A percentile compares a stretch with the other conserved stretches of the same genome.
Conservation (phyloP, 2,329 filamentous ascomycete genomes). For the Botrytis paeoniae region DNA sequence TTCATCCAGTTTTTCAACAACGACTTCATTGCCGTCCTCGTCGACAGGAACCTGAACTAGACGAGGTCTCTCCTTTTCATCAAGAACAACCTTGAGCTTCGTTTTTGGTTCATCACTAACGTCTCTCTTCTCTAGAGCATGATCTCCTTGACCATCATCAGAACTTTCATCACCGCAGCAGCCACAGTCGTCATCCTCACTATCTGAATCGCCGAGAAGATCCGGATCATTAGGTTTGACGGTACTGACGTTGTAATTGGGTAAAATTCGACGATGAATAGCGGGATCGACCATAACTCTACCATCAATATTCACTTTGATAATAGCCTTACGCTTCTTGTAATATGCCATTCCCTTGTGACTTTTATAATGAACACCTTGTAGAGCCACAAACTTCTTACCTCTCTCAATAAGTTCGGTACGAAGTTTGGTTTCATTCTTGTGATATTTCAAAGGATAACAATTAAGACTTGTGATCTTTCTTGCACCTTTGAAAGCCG, state of each 20-base stretch:
- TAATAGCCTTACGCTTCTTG: slow-evolving; percentile 71
- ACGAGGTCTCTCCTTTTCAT: slow-evolving; percentile 50
- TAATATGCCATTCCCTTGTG: slow-evolving; percentile 82
- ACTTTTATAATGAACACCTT: slow-evolving; percentile 77
- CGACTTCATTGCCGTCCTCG: slow-evolving; percentile 53
- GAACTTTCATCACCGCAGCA: slow-evolving; percentile 42
- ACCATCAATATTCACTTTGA: slow-evolving; percentile 82
- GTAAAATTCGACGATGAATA: slow-evolving; percentile 78
- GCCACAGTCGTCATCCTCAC: slow-evolving; percentile 42
- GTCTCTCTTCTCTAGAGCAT: slow-evolving; percentile 26
- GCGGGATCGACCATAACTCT: slow-evolving; percentile 85
- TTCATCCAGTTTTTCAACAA: slow-evolving; percentile 55
- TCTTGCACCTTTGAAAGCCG: slow-evolving; percentile 73
- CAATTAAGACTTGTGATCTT: slow-evolving; percentile 77
- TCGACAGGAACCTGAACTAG: slow-evolving; percentile 55
- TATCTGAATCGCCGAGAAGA: slow-evolving; percentile 50
- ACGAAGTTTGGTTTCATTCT: slow-evolving; percentile 62
- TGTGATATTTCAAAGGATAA: slow-evolving; percentile 79
- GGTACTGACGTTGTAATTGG: slow-evolving; percentile 76
- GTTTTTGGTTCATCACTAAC: slow-evolving; percentile 37
- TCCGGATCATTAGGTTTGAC: slow-evolving; percentile 71
- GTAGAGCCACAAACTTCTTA: slow-evolving; percentile 77
- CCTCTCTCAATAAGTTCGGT: slow-evolving; percentile 72
- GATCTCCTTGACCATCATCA: slow-evolving; percentile 37
- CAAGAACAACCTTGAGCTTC: slow-evolving; percentile 39